Evolutionary conservation across 2,329 filamentous ascomycete genomes (phyloP).

Genomic region (Penicillium psychrosexuale): DNA sequence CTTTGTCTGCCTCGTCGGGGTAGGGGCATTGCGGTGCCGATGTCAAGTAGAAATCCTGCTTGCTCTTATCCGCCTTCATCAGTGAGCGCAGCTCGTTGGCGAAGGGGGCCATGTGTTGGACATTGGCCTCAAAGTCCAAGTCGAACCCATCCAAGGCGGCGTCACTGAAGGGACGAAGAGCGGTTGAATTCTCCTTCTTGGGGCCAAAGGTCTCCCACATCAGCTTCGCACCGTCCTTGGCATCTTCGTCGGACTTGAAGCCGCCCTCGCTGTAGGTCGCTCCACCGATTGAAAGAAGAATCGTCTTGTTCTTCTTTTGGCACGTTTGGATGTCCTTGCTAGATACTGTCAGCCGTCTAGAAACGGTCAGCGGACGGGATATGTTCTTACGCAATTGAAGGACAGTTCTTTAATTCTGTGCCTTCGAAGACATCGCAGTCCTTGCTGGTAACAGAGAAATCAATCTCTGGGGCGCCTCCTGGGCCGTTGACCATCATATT

Average conservation of each 20-base stretch:
- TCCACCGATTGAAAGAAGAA: slow-evolving; percentile 69
- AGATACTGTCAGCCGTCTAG: slow-evolving; percentile 16
- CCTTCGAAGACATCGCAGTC: slow-evolving; percentile 59
- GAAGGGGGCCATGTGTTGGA: slow-evolving; percentile 60
- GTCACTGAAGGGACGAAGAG: slow-evolving; percentile 63
- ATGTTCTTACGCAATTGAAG: slow-evolving; percentile 58
- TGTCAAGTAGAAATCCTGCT: slow-evolving; percentile 59
- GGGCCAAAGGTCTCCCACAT: slow-evolving; percentile 73
- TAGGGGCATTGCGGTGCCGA: slow-evolving; percentile 67
- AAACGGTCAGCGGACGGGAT: background rate
- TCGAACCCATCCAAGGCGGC: slow-evolving; percentile 72
- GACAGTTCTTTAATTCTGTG: slow-evolving; percentile 59
- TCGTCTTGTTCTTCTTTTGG: slow-evolving; percentile 65
- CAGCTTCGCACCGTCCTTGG: slow-evolving; percentile 56
- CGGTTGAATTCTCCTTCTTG: slow-evolving; percentile 36
- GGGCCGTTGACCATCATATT: slow-evolving; percentile 55
- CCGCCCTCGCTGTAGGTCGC: slow-evolving; percentile 67
- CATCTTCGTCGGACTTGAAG: slow-evolving; percentile 54
- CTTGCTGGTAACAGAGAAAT: slow-evolving; percentile 64
- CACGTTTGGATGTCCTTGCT: slow-evolving; percentile 55
- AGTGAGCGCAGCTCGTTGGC: slow-evolving; percentile 54
- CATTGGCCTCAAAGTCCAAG: slow-evolving; percentile 66
- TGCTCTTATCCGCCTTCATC: slow-evolving; percentile 53
- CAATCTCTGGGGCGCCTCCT: slow-evolving; percentile 51
- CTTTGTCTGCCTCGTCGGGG: slow-evolving; percentile 59